These are phyloP conservation scores for Euryodendron excelsum DNA, from an alignment of 148 eudicot genomes.

Conservation along the genomic window DNA sequence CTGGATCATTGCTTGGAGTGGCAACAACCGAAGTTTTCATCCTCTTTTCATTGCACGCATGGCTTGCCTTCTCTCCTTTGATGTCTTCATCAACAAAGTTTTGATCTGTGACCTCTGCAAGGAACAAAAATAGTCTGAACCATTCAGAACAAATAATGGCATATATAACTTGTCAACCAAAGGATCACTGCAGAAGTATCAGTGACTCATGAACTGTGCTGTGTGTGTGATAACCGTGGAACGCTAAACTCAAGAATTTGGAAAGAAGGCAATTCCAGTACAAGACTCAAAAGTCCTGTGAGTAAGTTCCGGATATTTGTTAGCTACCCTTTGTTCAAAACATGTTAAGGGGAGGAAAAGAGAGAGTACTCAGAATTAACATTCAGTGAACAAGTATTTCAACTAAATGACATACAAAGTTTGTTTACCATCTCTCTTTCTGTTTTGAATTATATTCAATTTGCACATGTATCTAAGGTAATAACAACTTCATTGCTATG, in stretches of 20 bases:
- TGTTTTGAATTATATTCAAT: not conserved
- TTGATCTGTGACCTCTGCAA: constrained; percentile 73
- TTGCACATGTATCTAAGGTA: not conserved
- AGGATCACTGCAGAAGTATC: not conserved
- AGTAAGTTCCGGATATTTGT: not conserved
- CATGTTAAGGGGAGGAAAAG: not conserved
- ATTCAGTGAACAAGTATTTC: not conserved
- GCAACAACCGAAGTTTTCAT: constrained; percentile 30
- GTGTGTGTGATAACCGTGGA: too few relatives aligned
- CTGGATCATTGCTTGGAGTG: constrained; percentile 33
- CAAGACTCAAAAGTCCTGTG: not conserved
- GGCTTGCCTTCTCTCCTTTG: constrained; percentile 30
- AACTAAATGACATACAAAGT: not conserved
- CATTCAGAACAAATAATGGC: not conserved
- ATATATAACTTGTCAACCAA: not conserved
- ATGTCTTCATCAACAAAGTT: constrained; percentile 62
- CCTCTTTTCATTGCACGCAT: constrained; percentile 33
- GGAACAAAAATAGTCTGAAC: not conserved
- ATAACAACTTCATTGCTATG: not conserved
- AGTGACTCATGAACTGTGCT: constrained; percentile 1
- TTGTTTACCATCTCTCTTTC: not conserved
- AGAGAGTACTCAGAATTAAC: not conserved
- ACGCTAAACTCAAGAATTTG: not conserved
- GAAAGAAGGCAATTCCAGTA: not conserved
- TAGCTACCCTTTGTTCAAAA: not conserved